Evolutionary conservation across 2,329 filamentous ascomycete genomes (phyloP).

Genomic region (Colletotrichum sp.): DNA sequence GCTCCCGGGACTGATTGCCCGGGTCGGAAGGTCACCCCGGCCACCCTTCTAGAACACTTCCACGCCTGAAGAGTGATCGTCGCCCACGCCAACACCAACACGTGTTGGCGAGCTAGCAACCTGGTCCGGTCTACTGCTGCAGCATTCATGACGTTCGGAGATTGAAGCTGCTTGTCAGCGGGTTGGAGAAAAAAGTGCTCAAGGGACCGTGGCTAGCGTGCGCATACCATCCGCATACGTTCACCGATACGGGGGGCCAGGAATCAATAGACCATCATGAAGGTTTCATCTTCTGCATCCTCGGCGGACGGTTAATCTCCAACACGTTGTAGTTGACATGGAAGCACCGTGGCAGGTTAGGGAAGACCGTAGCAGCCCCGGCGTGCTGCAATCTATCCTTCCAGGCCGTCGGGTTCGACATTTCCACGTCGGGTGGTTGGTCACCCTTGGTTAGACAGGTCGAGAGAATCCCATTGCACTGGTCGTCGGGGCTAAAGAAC

Average conservation of each 20-base stretch:
- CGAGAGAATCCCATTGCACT: background rate
- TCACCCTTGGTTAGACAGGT: background rate
- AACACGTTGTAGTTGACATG: background rate
- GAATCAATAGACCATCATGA: background rate
- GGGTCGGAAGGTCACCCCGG: background rate
- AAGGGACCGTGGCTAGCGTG: background rate
- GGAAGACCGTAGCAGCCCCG: background rate
- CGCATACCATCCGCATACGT: background rate
- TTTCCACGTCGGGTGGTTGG: background rate
- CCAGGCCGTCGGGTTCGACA: background rate
- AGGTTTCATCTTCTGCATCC: background rate
- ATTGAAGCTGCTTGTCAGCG: background rate
- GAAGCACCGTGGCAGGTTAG: background rate
- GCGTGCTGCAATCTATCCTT: background rate
- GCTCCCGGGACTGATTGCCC: background rate
- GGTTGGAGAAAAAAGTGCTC: background rate
- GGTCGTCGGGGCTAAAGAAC: background rate
- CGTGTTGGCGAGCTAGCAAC: background rate
- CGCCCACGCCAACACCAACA: background rate
- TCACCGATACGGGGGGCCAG: background rate
- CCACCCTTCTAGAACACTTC: slow-evolving; percentile 16
- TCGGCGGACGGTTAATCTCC: background rate
- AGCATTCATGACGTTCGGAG: background rate
- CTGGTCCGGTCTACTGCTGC: background rate
- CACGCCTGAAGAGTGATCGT: background rate